phyloP scores from a whole-genome alignment of 805 yeast genomes.

The Metschnikowia gruessii region DNA sequence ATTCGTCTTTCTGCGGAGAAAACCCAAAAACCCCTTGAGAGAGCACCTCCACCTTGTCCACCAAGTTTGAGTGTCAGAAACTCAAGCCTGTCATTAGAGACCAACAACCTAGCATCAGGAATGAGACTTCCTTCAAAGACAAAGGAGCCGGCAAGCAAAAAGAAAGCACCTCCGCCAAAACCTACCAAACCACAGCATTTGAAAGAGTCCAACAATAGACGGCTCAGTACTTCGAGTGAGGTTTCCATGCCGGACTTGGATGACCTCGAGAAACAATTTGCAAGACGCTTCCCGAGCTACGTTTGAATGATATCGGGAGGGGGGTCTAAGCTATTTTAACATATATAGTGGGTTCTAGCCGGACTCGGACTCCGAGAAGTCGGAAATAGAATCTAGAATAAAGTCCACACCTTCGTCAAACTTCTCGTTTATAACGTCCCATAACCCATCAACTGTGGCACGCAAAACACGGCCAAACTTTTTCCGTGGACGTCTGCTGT shows the following conservation, averaged over 20 bases:
- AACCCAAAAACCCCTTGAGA: neutral
- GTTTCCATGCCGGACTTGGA: slow-evolving; percentile 52
- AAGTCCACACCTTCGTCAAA: slow-evolving; percentile 86
- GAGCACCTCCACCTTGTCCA: slow-evolving; percentile 39
- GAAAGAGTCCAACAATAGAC: slow-evolving; percentile 25
- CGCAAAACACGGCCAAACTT: slow-evolving; percentile 87
- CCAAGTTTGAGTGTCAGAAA: slow-evolving; percentile 16
- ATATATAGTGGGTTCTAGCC: slow-evolving; percentile 8
- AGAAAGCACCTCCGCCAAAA: slow-evolving; percentile 58
- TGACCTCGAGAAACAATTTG: slow-evolving; percentile 55
- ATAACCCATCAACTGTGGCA: slow-evolving; percentile 68
- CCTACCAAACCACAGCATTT: slow-evolving; percentile 63
- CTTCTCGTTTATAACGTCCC: slow-evolving; percentile 73
- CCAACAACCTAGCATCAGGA: neutral
- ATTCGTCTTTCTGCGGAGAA: slow-evolving; percentile 1
- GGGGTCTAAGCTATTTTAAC: neutral
- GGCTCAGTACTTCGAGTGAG: slow-evolving; percentile 39
- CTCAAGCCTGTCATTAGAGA: slow-evolving; percentile 4
- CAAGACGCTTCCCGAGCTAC: slow-evolving; percentile 60
- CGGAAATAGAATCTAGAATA: slow-evolving; percentile 72
- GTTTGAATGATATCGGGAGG: slow-evolving; percentile 26
- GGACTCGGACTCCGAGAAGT: slow-evolving; percentile 17
- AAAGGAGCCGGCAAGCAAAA: slow-evolving; percentile 9
- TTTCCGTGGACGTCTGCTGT: slow-evolving; percentile 71
- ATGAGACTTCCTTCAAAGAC: neutral